phyloP scores from a whole-genome alignment of 805 yeast species.

The Ogataea methylovora region DNA sequence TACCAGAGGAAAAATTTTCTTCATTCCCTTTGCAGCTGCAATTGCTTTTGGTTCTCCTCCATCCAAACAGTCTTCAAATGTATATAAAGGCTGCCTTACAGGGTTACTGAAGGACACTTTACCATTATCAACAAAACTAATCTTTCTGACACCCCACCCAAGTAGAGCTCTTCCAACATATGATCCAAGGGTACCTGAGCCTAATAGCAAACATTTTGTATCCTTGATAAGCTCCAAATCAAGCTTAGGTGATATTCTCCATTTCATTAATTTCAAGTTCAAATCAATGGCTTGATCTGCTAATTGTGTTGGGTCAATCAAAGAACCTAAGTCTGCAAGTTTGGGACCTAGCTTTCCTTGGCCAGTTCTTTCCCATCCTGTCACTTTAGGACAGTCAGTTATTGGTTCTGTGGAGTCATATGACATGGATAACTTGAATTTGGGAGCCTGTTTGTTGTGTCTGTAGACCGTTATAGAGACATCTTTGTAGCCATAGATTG shows the following conservation, averaged over 20 bases:
- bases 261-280: conserved; percentile 87
- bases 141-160: conserved; percentile 90
- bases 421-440: conserved; percentile 13
- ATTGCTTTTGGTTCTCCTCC: conserved; percentile 75
- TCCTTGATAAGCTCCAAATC: conserved; percentile 57
- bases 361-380: conserved; percentile 89
- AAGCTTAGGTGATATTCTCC: conserved; percentile 86
- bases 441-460: conserved; percentile 15
- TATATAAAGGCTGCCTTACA: conserved; percentile 85
- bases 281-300: conserved; percentile 91
- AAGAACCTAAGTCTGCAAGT: conserved; percentile 69
- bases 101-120: conserved; percentile 89
- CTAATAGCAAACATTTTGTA: conserved; percentile 70
- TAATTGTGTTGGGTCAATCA: conserved; percentile 73
- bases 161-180: conserved; percentile 78
- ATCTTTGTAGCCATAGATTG: conserved; percentile 23
- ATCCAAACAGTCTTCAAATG: conserved; percentile 69
- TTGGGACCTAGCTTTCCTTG: conserved; percentile 75
- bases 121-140: conserved; percentile 88
- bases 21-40: conserved; percentile 68
- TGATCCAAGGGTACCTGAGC: conserved; percentile 94
- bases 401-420: conserved; percentile 8
- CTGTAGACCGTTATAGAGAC: conserved; percentile 35
- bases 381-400: conserved; percentile 31
- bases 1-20: conserved; percentile 73